phyloP scores from a whole-genome alignment of 257 asterid genomes.

The Penstemon davidsonii region DNA sequence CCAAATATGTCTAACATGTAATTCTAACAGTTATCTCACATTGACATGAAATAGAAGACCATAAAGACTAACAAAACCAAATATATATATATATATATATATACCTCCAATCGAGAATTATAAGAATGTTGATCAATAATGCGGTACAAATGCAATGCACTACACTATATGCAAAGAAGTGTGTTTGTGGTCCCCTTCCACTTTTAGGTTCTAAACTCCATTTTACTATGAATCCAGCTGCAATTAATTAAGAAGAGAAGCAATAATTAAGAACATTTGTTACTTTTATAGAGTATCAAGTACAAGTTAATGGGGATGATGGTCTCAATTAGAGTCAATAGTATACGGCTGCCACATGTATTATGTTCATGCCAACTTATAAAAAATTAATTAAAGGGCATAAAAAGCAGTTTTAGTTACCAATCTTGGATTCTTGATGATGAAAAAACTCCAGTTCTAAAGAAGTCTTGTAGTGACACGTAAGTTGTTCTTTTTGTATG shows the following conservation, averaged over 20 bases:
- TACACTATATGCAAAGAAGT: conserved; percentile 1
- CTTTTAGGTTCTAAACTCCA: conserved; percentile 27
- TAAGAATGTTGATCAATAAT: background rate
- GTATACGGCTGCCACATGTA: background rate
- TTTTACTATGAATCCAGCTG: conserved; percentile 10
- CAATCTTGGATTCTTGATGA: conserved; percentile 21
- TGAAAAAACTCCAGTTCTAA: conserved; percentile 13
- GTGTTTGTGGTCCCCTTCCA: conserved; percentile 59
- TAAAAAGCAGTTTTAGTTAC: conserved; percentile 31
- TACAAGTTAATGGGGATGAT: conserved; percentile 23
- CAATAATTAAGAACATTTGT: background rate
- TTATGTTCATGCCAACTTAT: background rate
- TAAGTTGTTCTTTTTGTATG: too few relatives aligned
- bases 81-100: background rate
- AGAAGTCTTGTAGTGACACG: background rate
- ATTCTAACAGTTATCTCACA: too few relatives aligned
- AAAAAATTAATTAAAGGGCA: conserved; percentile 22
- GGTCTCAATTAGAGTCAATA: conserved; percentile 23
- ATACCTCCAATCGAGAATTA: background rate
- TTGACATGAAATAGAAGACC: too few relatives aligned
- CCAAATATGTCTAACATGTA: too few relatives aligned
- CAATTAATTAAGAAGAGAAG: background rate
- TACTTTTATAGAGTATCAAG: conserved; percentile 16
- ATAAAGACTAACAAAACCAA: too few relatives aligned
- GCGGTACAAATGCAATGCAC: conserved; percentile 2